These are phyloP conservation scores for Geosmithia putterillii DNA, from an alignment of 2,329 filamentous ascomycete genomes.

Conservation along the genomic window DNA sequence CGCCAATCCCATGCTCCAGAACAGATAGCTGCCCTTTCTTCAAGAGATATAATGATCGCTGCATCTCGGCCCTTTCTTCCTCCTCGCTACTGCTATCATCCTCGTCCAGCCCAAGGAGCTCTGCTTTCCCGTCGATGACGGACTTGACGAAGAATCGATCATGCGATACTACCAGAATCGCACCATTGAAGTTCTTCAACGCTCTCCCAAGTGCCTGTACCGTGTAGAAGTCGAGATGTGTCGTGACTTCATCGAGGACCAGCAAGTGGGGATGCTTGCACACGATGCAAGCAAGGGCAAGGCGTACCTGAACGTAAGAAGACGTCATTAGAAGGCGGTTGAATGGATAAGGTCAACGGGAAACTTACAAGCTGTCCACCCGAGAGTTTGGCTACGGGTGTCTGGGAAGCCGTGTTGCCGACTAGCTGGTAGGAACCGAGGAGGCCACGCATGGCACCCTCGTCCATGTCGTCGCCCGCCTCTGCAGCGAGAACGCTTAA, in stretches of 20 bases:
- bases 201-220: conserved; percentile 59
- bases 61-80: too few species aligned
- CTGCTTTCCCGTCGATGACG: conserved; percentile 27
- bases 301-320: too few species aligned
- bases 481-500: conserved; percentile 49
- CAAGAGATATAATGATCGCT: too few species aligned
- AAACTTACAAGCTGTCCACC: conserved; percentile 63
- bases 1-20: too few species aligned
- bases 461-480: conserved; percentile 37
- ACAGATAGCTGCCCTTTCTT: too few species aligned
- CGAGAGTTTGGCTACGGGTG: conserved; percentile 60
- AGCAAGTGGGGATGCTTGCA: conserved; percentile 59
- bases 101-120: conserved; percentile 50
- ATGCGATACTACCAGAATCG: conserved; percentile 67
- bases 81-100: conserved; percentile 14
- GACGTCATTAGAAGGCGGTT: too few species aligned
- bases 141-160: conserved; percentile 61
- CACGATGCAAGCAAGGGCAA: conserved; percentile 54
- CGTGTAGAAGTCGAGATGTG: conserved; percentile 74
- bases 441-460: conserved; percentile 56
- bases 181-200: conserved; percentile 57
- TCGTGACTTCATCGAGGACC: conserved; percentile 71
- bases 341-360: too few species aligned
- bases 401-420: conserved; percentile 59
- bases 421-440: conserved; percentile 58